Evolutionary conservation across 495 filamentous ascomycete species (phyloP).

Genomic region (Xylaria flabelliformis): DNA sequence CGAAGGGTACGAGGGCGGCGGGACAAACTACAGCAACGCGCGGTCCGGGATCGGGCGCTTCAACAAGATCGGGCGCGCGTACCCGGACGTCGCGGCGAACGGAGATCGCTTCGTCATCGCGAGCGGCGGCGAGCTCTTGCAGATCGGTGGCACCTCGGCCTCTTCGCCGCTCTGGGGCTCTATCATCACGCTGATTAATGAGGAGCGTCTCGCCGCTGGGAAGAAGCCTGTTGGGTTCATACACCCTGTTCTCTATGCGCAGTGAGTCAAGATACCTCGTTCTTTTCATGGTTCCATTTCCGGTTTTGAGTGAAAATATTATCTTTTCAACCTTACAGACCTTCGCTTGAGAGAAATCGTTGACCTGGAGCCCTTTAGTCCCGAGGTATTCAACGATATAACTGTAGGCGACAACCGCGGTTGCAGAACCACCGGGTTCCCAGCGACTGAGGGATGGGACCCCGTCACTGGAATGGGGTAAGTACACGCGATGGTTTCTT

Average conservation of each 20-base stretch:
- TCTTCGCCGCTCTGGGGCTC: conserved; percentile 46
- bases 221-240: conserved; percentile 68
- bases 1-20: conserved; percentile 42
- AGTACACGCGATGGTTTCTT: conserved; percentile 21
- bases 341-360: background rate
- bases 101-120: conserved; percentile 63
- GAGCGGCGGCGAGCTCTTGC: conserved; percentile 52
- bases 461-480: conserved; percentile 66
- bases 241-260: conserved; percentile 57
- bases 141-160: conserved; percentile 50
- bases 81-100: conserved; percentile 66
- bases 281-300: background rate
- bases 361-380: conserved; percentile 29
- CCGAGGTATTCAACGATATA: conserved; percentile 66
- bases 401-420: conserved; percentile 63
- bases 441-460: conserved; percentile 61
- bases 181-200: conserved; percentile 68
- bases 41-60: conserved; percentile 42
- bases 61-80: conserved; percentile 62
- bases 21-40: conserved; percentile 34
- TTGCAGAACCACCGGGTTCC: conserved; percentile 64
- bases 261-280: conserved; percentile 6
- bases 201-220: conserved; percentile 60
- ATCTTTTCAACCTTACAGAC: background rate
- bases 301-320: too few relatives aligned